phyloP scores from a whole-genome alignment of 352 stramenopile genomes.

The Phytopythium oedochilum region DNA sequence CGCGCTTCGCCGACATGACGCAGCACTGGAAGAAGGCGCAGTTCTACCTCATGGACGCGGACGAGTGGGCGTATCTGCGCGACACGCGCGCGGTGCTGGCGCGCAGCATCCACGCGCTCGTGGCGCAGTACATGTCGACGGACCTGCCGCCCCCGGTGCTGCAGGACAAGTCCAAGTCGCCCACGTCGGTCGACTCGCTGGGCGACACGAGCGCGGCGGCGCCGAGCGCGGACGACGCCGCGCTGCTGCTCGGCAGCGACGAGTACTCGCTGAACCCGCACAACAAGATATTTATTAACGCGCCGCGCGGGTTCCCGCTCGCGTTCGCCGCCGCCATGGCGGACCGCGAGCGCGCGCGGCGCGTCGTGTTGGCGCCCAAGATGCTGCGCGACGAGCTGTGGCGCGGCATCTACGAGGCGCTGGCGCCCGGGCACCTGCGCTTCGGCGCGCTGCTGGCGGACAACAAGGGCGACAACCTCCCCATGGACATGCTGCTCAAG shows the following conservation, averaged over 20 bases:
- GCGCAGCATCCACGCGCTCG: constrained; percentile 60
- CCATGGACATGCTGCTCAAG: constrained; percentile 54
- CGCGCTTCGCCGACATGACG: constrained; percentile 36
- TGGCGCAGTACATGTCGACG: constrained; percentile 59
- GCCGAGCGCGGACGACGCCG: not conserved
- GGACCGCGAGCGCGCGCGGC: constrained; percentile 31
- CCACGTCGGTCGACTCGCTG: constrained; percentile 10
- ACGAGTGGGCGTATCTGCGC: constrained; percentile 47
- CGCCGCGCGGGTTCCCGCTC: constrained; percentile 60
- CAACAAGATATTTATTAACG: constrained; percentile 85
- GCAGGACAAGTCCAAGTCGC: constrained; percentile 44
- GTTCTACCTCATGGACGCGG: constrained; percentile 68
- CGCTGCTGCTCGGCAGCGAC: constrained; percentile 33
- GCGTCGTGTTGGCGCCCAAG: constrained; percentile 59
- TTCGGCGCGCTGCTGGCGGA: constrained; percentile 50
- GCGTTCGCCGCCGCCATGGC: constrained; percentile 38
- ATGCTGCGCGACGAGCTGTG: constrained; percentile 70
- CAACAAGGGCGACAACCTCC: constrained; percentile 61
- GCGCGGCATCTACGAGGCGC: constrained; percentile 63
- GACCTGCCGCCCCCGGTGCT: constrained; percentile 60
- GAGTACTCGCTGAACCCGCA: constrained; percentile 69
- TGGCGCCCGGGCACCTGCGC: constrained; percentile 47
- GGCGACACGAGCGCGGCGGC: not conserved
- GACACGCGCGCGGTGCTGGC: constrained; percentile 47
- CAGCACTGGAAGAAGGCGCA: constrained; percentile 68